Evolutionary conservation across 352 stramenopile species (phyloP).

Genomic region (Phytophthora pluvialis): DNA sequence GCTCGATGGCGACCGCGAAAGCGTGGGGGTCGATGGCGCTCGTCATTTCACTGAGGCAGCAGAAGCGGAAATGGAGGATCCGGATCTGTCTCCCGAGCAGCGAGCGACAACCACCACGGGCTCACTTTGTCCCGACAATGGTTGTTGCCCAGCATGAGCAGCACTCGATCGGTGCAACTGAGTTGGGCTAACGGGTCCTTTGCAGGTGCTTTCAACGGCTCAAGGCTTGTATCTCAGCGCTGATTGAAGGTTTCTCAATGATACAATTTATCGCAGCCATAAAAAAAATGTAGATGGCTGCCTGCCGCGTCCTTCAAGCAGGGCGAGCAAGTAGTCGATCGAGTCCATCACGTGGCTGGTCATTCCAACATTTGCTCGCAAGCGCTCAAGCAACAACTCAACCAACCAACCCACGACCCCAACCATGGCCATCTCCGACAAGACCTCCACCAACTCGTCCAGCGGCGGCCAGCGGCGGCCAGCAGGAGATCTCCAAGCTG

Average conservation of each 20-base stretch:
- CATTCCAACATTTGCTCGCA: conserved; percentile 28
- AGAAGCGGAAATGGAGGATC: conserved; percentile 14
- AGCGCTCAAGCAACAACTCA: conserved; percentile 1
- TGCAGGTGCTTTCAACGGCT: neutral
- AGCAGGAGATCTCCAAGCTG: conserved; percentile 47
- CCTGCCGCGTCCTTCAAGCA: conserved; percentile 6
- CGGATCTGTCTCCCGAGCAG: too few relatives aligned
- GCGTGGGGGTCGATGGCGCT: conserved; percentile 18
- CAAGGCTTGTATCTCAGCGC: conserved; percentile 4
- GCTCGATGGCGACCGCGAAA: conserved; percentile 22
- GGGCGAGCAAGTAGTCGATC: too few relatives aligned
- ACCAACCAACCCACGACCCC: neutral
- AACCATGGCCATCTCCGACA: conserved; percentile 38
- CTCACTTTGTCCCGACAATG: too few relatives aligned
- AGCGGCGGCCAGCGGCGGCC: too few relatives aligned
- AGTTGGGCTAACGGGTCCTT: too few relatives aligned
- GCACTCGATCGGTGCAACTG: too few relatives aligned
- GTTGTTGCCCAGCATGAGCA: too few relatives aligned
- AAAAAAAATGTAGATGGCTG: conserved; percentile 10
- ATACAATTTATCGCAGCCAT: conserved; percentile 25
- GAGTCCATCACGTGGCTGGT: too few relatives aligned
- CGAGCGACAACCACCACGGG: neutral
- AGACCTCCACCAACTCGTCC: conserved; percentile 20
- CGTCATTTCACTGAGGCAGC: conserved; percentile 10
- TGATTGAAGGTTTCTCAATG: conserved; percentile 21